These are phyloP conservation scores for Panellus pusillus DNA, from an alignment of 768 basidiomycete species.

Conservation along the genomic window DNA sequence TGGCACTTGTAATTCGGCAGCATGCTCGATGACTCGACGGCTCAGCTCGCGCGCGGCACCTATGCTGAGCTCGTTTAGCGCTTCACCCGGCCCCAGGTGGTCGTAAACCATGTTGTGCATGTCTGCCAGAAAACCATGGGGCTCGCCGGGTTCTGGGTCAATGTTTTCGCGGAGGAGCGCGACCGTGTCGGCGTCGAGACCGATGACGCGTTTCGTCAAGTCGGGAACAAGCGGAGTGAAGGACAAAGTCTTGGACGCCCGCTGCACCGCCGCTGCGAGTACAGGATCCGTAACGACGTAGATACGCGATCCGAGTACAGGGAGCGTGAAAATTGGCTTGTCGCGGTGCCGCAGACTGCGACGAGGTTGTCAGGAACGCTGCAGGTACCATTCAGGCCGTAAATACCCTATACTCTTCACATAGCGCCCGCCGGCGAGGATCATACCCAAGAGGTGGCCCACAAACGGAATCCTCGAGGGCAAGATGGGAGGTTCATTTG, in stretches of 20 bases:
- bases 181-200: slow-evolving; percentile 10
- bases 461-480: slow-evolving; percentile 6
- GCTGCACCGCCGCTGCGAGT: slow-evolving; percentile 16
- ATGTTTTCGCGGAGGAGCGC: slow-evolving; percentile 14
- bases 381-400: neutral
- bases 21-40: neutral
- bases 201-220: slow-evolving; percentile 10
- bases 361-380: too few relatives aligned
- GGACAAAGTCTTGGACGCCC: slow-evolving; percentile 15
- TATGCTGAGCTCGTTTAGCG: slow-evolving; percentile 6
- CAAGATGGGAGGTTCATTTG: slow-evolving; percentile 13
- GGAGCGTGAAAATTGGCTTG: slow-evolving; percentile 16
- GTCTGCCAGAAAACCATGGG: slow-evolving; percentile 13
- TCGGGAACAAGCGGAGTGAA: slow-evolving; percentile 18
- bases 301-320: slow-evolving; percentile 15
- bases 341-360: slow-evolving; percentile 9
- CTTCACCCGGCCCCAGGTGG: slow-evolving; percentile 13
- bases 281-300: slow-evolving; percentile 19
- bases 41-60: slow-evolving; percentile 13
- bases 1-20: neutral
- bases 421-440: slow-evolving; percentile 9
- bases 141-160: slow-evolving; percentile 16
- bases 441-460: slow-evolving; percentile 16
- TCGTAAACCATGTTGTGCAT: slow-evolving; percentile 17
- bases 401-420: slow-evolving; percentile 13